Evolutionary conservation across 768 basidiomycete genomes (phyloP).

Genomic region (Leucocoprinus sp.): DNA sequence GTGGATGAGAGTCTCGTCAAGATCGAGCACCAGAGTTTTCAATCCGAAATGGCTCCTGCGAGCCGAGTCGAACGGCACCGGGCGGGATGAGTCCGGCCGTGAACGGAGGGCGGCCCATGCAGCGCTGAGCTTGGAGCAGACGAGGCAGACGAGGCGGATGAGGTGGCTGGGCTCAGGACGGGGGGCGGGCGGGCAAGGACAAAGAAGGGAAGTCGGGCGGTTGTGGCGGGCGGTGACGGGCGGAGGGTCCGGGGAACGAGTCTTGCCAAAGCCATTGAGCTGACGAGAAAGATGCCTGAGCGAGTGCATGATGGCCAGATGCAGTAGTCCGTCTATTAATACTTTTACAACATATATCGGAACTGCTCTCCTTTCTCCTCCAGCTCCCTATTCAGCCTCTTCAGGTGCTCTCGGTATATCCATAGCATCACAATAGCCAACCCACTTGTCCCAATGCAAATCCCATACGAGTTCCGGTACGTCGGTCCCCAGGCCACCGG

Average conservation of each 20-base stretch:
- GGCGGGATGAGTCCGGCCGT: too few relatives aligned
- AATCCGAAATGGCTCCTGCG: constrained; percentile 69
- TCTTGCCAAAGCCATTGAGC: constrained; percentile 65
- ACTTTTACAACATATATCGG: constrained; percentile 39
- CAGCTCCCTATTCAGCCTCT: constrained; percentile 28
- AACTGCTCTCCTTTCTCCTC: constrained; percentile 31
- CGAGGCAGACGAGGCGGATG: constrained; percentile 56
- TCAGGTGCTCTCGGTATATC: constrained; percentile 36
- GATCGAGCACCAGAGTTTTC: constrained; percentile 94
- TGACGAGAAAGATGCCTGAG: constrained; percentile 75
- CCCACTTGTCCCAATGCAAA: constrained; percentile 58
- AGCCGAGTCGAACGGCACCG: constrained; percentile 39
- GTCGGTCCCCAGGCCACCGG: constrained; percentile 58
- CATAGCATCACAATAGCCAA: constrained; percentile 45
- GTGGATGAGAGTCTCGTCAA: constrained; percentile 98
- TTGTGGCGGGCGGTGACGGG: too few relatives aligned
- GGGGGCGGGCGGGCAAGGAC: constrained; percentile 55
- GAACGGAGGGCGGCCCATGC: constrained; percentile 51
- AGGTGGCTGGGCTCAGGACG: constrained; percentile 26
- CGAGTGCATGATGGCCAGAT: constrained; percentile 55
- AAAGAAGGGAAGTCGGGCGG: too few relatives aligned
- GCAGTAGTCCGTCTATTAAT: too few relatives aligned
- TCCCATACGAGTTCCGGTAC: constrained; percentile 61
- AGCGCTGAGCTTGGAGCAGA: constrained; percentile 62
- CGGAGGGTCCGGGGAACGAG: constrained; percentile 50